Evolutionary conservation across 2,329 filamentous ascomycete genomes (phyloP), one percentile per base, ranked within the genome.

Genomic region (Fusarium pininemorale): DNA sequence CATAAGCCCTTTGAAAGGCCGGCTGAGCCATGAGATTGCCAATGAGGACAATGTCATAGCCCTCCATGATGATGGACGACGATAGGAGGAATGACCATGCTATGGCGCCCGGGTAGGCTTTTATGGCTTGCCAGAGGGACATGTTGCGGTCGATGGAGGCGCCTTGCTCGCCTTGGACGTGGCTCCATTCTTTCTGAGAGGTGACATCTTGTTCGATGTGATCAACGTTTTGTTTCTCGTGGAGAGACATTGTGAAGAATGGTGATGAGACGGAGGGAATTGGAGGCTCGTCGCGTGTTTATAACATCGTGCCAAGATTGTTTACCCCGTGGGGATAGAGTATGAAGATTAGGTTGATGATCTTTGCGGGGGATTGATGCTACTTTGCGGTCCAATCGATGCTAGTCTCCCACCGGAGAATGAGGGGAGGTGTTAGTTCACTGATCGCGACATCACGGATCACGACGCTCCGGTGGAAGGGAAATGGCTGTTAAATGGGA

Each of bases 21-120:
- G 75, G 75, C 10, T 78, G 73, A 1, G 70, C 77, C 24, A 77
- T 77, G 28, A 78, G 75, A 16, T 77, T 78, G 4, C 74, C 71
- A 2, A 73, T 73, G 5, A 73, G 60, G 18, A 72, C 71, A 12
- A 59, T 48, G 13, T 78, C 75, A 22, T 78, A 79, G 0, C 77
- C 75, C 39, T 79, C 77, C 77, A 79, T 79, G 28, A 79, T 74
- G 44, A 78, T 78, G 0, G 75, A 72, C 3, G 77, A 54, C 0
- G 77, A 77, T 9, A 79, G 54, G 1, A 74, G 58, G 13, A 70
- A 65, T 3, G 75, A 79, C 77, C 77, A 79, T 1, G 74, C 16
- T 11, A 74, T 74, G 41, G 77, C 77, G 1, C 66, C 66, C 0
- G 66, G 66, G 28, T 69, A 69, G 7, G 66, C 64, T 10, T 51